These are phyloP conservation scores for Tuber umbilicatum DNA, from an alignment of 495 filamentous ascomycete species.

Conservation along the genomic window DNA sequence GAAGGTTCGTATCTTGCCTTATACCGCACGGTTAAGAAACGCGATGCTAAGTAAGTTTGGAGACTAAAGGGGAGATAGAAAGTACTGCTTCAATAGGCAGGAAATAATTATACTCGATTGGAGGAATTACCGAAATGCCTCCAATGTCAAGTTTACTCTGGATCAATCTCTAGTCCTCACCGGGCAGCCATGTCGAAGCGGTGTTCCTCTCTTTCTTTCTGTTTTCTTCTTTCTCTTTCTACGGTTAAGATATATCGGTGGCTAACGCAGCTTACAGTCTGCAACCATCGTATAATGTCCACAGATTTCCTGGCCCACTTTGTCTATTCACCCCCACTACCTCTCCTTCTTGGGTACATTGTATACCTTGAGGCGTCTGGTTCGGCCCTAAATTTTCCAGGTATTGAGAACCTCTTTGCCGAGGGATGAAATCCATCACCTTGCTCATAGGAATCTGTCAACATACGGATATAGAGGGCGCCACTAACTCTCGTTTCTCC, in stretches of 20 bases:
- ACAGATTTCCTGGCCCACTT: not conserved
- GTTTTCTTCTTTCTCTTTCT: not conserved
- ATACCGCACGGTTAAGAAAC: not conserved
- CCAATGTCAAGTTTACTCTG: not conserved
- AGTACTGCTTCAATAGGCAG: not conserved
- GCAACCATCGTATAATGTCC: not conserved
- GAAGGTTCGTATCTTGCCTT: not conserved
- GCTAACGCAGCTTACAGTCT: not conserved
- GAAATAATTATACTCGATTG: not conserved
- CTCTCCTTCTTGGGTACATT: not conserved
- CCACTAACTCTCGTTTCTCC: not conserved
- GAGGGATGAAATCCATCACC: not conserved
- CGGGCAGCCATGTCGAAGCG: rapidly evolving
- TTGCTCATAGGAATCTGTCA: not conserved
- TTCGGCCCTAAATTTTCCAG: not conserved
- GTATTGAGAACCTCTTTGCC: not conserved
- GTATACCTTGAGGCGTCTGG: not conserved
- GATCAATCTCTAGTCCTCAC: not conserved
- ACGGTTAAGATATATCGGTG: not conserved
- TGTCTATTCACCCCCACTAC: not conserved
- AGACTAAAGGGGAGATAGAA: not conserved
- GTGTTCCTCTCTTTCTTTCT: not conserved
- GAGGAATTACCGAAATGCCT: not conserved
- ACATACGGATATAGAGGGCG: not conserved
- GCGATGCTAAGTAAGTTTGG: not conserved